Conservation (phyloP, 371 early-diverging fungal genomes). For the Zopfochytrium polystomum region DNA sequence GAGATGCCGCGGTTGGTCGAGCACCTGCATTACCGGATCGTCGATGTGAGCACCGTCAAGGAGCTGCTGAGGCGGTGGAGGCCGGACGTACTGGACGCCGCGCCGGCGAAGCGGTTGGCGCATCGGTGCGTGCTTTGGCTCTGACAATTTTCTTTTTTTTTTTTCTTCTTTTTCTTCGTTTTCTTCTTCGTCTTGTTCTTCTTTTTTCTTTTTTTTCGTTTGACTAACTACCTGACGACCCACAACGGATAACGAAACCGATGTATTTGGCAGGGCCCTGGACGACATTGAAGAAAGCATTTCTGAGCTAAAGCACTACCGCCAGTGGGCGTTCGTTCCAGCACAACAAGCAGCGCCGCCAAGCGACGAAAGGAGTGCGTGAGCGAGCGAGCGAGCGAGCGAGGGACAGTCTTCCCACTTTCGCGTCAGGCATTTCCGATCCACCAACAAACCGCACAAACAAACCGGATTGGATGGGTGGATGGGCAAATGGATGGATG, state of each 20-base stretch:
- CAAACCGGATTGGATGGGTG: too few species aligned
- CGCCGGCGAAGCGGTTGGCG: too few species aligned
- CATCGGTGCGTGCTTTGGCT: too few species aligned
- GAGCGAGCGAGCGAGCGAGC: too few species aligned
- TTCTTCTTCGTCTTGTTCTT: not conserved
- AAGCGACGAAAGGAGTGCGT: too few species aligned
- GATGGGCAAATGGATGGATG: too few species aligned
- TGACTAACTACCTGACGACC: conserved; percentile 7
- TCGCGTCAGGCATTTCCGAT: too few species aligned
- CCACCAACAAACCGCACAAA: too few species aligned
- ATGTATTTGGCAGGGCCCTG: conserved; percentile 75
- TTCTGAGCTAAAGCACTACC: conserved; percentile 77
- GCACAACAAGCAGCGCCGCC: too few species aligned
- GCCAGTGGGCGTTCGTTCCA: conserved; percentile 18
- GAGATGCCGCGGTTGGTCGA: conserved; percentile 79
- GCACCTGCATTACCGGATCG: conserved; percentile 76
- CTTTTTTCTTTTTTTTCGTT: conserved; percentile 8
- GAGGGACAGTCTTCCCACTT: too few species aligned
- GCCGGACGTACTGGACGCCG: conserved; percentile 46
- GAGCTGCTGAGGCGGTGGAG: conserved; percentile 82
- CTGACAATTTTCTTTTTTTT: too few species aligned
- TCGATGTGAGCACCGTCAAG: conserved; percentile 88
- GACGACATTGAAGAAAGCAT: conserved; percentile 92
- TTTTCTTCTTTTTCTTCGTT: not conserved
- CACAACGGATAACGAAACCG: too few species aligned